Evolutionary conservation across 2,329 filamentous ascomycete species (phyloP), one percentile per base, ranked within the genome.

Genomic region (Thelonectria blattea): DNA sequence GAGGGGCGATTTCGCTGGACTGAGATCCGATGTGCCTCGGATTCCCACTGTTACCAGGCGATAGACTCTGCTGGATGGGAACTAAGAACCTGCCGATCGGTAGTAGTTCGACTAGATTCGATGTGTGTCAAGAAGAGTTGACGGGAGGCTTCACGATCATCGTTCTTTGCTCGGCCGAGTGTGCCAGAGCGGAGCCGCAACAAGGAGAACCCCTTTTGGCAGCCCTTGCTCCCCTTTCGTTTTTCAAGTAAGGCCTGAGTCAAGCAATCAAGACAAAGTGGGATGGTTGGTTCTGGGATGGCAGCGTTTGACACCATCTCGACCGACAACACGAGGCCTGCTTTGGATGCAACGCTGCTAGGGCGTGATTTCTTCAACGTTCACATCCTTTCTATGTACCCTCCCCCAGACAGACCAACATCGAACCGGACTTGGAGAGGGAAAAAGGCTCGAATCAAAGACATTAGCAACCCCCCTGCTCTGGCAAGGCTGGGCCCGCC

Each of bases 311-410:
- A 53, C 24, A 20, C 17, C 34, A 37, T 37, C 12, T 15, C 15
- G 11, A 15, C 3, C 34, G 12, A 24, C 22, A 30, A 39, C 37
- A 37, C 49, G 48, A 49, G 27, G 56, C 37, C 50, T 37, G 53
- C 50, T 8, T 8, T n/a, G 50, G 27, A 58, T 54, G 50, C 24
- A 53, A 58, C 56, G 6, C 24, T 9, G n/a, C 14, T 43, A 34
- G 34, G 50, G 49, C 27, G 27, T 30, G 39, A 37, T 37, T 14
- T 49, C 42, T 37, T 10, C 27, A 30, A 7, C 30, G 30, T 34
- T 12, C 34, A 37, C 11, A 37, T 6, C 41, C 41, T 54, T 14
- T n/a, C 22, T 11, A 24, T 24, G 22, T 24, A 24, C 39, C 12
- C 32, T 9, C 17, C 27, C 12, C 41, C 17, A 17, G 17, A 30